Conservation (phyloP, 106 monocot genomes). For the Dioscorea alata region DNA sequence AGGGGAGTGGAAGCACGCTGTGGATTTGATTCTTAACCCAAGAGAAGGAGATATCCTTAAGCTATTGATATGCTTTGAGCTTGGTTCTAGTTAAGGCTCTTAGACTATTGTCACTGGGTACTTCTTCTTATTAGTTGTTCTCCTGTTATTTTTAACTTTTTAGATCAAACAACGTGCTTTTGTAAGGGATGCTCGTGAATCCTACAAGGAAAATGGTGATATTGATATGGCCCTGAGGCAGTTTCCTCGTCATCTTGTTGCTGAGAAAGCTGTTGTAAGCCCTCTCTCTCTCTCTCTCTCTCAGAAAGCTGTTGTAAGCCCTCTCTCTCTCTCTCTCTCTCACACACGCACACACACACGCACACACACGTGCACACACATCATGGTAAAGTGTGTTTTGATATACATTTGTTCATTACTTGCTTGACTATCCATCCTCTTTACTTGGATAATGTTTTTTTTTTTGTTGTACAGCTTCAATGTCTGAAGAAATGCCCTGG, state of each 20-base stretch:
- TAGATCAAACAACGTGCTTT: conserved; percentile 60
- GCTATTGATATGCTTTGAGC: conserved; percentile 3
- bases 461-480: conserved; percentile 53
- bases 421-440: too few relatives aligned
- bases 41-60: conserved; percentile 98
- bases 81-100: conserved; percentile 2
- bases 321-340: background rate
- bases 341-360: too few relatives aligned
- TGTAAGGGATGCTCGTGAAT: conserved; percentile 53
- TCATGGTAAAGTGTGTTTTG: too few relatives aligned
- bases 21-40: conserved; percentile 87
- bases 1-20: conserved; percentile 88
- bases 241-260: conserved; percentile 74
- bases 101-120: background rate
- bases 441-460: background rate
- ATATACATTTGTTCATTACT: too few relatives aligned
- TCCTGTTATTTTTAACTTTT: conserved; percentile 21
- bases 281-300: background rate
- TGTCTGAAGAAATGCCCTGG: conserved; percentile 98
- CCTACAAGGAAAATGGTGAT: conserved; percentile 70
- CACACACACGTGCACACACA: too few relatives aligned
- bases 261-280: conserved; percentile 95
- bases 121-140: conserved; percentile 12
- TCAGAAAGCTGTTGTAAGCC: conserved; percentile 83
- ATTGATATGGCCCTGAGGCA: conserved; percentile 58